Evolutionary conservation across 352 stramenopile genomes (phyloP), one percentile per base, ranked within the genome.

Genomic region (Peronospora destructor): DNA sequence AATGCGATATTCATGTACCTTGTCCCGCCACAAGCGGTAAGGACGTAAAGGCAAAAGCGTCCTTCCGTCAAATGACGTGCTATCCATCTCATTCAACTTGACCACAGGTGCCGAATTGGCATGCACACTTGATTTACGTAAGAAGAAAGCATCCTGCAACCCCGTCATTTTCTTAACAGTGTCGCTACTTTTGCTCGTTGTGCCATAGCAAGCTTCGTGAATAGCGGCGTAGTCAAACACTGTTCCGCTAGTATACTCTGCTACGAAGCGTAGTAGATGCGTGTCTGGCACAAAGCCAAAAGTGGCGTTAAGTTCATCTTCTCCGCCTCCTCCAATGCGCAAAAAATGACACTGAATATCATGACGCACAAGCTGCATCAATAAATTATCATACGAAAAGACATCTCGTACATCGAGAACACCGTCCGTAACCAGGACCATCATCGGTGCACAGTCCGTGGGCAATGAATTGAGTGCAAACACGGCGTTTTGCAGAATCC

Each of bases 281-380:
- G 78, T 79, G 39, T 95, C 84, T 2, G 82, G 82, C 3, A 95
- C 82, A 48, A 87, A 93, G 1, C 84, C 84, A 55, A 95, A 93
- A 14, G 79, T 86, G 2, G 76, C 65, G 45, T 83, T 74, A 10
- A 76, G 60, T 23, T 85, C 73, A 32, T 76, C 77, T 35, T 71
- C 52, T 42, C 51, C 66, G 2, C 64, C 58, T 13, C 74, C 73
- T 9, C 84, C 80, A 21, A 93, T 68, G 1, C 74, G 71, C 35
- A 95, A 64, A 42, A 92, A 91, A 46, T 93, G 73, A 36, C 82
- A 93, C 35, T 90, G 73, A 37, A 93, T 81, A 56, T 95, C 80
- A 50, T 95, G 84, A 5, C 84, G 81, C 36, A 84, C 75, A n/a
- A 95, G 74, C 35, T 95, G 82, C 84, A 93, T 93, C 25, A 93